Conservation (phyloP, 2,329 filamentous ascomycete genomes). For the Didymosphaeria variabile region DNA sequence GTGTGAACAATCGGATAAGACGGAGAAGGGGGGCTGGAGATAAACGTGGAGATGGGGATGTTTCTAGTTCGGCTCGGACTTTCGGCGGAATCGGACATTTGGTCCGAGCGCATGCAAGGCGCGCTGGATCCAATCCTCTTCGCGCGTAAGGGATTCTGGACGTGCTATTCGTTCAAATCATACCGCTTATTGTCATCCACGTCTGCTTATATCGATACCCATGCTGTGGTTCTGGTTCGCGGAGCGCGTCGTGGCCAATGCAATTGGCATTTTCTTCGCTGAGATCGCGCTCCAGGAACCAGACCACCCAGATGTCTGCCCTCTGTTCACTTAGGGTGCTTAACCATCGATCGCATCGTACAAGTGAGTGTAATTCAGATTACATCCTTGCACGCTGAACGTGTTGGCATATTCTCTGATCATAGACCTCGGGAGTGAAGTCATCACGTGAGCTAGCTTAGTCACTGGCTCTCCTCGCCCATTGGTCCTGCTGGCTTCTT, state of each 20-base stretch:
- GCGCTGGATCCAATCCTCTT: background rate
- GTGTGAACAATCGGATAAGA: slow-evolving; percentile 32
- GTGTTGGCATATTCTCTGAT: no score
- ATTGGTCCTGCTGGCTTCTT: background rate
- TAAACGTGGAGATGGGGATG: slow-evolving; percentile 14
- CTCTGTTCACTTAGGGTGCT: no score
- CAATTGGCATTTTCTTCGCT: no score
- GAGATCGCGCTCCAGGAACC: no score
- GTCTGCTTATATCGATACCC: background rate
- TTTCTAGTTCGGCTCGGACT: slow-evolving; percentile 16
- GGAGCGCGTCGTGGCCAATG: background rate
- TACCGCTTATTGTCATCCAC: background rate
- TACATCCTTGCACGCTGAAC: no score
- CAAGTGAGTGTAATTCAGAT: no score
- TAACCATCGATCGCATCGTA: no score
- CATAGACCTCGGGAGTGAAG: no score
- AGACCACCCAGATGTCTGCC: no score
- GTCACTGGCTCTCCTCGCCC: background rate
- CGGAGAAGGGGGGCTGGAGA: slow-evolving; percentile 34
- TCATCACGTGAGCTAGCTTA: background rate
- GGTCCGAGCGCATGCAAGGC: slow-evolving; percentile 15
- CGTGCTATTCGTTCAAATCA: background rate
- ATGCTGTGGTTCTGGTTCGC: background rate
- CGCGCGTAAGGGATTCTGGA: background rate
- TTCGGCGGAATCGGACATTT: slow-evolving; percentile 17